Conservation (phyloP, 2,329 filamentous ascomycete genomes). For the Colletotrichum tropicicola region DNA sequence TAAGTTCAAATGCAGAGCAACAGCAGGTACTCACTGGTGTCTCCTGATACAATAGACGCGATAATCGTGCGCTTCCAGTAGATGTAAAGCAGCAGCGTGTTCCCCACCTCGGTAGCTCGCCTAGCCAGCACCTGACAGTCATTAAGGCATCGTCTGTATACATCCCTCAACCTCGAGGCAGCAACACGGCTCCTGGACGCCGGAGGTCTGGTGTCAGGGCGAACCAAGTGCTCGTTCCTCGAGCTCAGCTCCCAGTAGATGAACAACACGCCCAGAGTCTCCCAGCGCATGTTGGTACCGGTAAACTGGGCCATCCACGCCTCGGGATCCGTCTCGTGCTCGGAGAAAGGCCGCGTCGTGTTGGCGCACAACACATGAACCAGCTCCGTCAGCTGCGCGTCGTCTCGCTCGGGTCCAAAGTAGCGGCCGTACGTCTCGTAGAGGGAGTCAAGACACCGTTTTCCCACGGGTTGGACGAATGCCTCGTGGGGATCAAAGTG, state of each 20-base stretch:
- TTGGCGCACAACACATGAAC: conserved; percentile 36
- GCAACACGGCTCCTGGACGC: neutral
- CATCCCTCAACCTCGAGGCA: conserved; percentile 28
- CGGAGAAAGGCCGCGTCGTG: conserved; percentile 22
- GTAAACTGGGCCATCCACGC: conserved; percentile 24
- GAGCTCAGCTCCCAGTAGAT: conserved; percentile 31
- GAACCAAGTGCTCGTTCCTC: neutral
- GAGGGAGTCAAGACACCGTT: conserved; percentile 24
- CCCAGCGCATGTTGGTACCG: conserved; percentile 11
- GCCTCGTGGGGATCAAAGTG: conserved; percentile 32
- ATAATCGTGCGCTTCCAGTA: conserved; percentile 43
- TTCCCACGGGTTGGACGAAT: conserved; percentile 30
- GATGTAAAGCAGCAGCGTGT: conserved; percentile 49
- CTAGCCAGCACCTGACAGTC: conserved; percentile 45
- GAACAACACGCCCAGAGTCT: conserved; percentile 27
- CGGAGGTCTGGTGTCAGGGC: conserved; percentile 28
- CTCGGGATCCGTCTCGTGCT: conserved; percentile 20
- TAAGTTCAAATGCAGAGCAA: neutral
- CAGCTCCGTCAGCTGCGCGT: conserved; percentile 13
- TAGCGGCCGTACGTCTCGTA: conserved; percentile 32
- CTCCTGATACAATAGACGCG: conserved; percentile 48
- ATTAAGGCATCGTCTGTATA: conserved; percentile 40
- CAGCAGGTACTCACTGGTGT: conserved; percentile 44
- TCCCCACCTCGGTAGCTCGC: conserved; percentile 36
- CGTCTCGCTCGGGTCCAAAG: conserved; percentile 29